phyloP scores from a whole-genome alignment of 2,329 filamentous ascomycete species.

The Aspergillus proliferans region DNA sequence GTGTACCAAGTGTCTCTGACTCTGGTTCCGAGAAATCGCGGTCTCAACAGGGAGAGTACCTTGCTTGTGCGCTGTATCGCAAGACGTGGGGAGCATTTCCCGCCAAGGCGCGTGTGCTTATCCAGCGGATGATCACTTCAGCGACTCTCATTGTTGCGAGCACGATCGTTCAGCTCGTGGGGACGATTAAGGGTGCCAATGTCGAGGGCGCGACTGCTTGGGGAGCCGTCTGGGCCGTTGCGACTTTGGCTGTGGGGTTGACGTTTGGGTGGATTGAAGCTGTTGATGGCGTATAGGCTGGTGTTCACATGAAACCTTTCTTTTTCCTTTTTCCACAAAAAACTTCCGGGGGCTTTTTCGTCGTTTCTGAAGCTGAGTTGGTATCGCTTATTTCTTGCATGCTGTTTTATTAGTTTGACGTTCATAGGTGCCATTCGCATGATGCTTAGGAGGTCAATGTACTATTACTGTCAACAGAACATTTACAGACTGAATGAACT shows the following conservation, averaged over 20 bases:
- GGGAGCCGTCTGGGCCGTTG: slow-evolving; percentile 67
- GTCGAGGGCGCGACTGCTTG: slow-evolving; percentile 64
- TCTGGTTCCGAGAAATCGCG: slow-evolving; percentile 35
- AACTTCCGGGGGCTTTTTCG: background rate
- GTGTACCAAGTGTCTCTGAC: slow-evolving; percentile 34
- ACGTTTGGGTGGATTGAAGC: slow-evolving; percentile 36
- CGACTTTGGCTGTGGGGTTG: slow-evolving; percentile 22
- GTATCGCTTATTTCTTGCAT: background rate
- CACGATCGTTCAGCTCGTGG: slow-evolving; percentile 58
- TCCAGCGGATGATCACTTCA: slow-evolving; percentile 55
- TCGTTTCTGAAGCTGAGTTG: background rate
- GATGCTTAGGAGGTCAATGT: background rate
- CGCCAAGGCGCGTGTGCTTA: slow-evolving; percentile 56
- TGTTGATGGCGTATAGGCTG: slow-evolving; percentile 28
- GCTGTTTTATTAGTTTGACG: background rate
- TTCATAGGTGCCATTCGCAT: background rate
- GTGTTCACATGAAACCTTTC: background rate
- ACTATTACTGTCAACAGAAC: background rate
- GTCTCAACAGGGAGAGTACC: slow-evolving; percentile 62
- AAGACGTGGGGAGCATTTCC: slow-evolving; percentile 57
- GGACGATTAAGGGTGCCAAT: slow-evolving; percentile 66
- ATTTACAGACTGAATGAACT: background rate
- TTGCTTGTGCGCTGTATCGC: slow-evolving; percentile 59
- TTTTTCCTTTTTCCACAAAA: background rate
- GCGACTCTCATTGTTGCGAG: slow-evolving; percentile 44